phyloP scores from a whole-genome alignment of 179 eudicot genomes.

The Dionaea muscipula region DNA sequence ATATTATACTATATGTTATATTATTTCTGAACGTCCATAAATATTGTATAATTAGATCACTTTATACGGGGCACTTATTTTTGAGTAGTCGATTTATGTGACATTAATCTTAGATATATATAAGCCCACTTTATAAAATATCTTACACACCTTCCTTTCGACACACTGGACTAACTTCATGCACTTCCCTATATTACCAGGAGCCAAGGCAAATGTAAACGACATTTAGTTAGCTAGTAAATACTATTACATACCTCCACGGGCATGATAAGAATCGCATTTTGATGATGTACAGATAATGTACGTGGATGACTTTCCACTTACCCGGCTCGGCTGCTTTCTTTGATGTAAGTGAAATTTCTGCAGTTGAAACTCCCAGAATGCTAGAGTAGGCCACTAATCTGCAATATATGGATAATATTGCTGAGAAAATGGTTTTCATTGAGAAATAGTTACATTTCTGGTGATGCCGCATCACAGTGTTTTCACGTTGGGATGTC shows the following conservation, averaged over 20 bases:
- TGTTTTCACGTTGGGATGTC: too few relatives aligned
- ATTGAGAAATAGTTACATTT: too few relatives aligned
- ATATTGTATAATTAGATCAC: too few relatives aligned
- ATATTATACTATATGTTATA: too few relatives aligned
- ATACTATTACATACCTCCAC: not conserved
- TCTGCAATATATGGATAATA: constrained; percentile 15
- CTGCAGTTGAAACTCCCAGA: constrained; percentile 24
- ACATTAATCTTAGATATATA: too few relatives aligned
- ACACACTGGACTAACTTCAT: constrained; percentile 22
- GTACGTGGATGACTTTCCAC: constrained; percentile 14
- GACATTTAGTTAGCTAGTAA: not conserved
- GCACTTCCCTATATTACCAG: constrained; percentile 13
- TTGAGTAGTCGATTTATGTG: too few relatives aligned
- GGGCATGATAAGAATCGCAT: not conserved
- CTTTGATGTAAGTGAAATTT: constrained; percentile 17
- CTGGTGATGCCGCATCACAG: too few relatives aligned
- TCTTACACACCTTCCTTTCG: constrained; percentile 20
- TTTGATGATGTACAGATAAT: not conserved
- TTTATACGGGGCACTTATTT: too few relatives aligned
- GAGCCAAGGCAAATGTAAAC: not conserved
- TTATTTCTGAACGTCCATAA: too few relatives aligned
- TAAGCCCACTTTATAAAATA: too few relatives aligned
- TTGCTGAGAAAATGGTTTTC: too few relatives aligned
- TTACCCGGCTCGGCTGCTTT: constrained; percentile 16
- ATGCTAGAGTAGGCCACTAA: constrained; percentile 18